Evolutionary conservation across 805 yeast species (phyloP).

Genomic region (Yarrowia sp.): DNA sequence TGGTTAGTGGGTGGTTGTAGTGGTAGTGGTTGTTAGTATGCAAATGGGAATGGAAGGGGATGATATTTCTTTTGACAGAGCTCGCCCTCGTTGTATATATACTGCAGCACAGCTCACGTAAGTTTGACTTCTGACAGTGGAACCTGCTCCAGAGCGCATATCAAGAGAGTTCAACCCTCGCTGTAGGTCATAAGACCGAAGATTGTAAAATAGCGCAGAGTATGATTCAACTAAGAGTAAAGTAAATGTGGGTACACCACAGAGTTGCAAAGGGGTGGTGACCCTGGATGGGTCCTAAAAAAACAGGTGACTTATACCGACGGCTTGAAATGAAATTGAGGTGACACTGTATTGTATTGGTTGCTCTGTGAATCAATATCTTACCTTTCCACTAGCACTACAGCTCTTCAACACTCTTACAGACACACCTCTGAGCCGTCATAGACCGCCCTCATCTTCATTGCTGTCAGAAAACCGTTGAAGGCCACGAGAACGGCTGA

Average conservation of each 20-base stretch:
- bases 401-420: too few relatives aligned
- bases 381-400: too few relatives aligned
- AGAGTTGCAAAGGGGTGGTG: constrained; percentile 25
- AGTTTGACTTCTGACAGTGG: neutral
- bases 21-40: neutral
- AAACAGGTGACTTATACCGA: constrained; percentile 6
- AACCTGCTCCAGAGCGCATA: constrained; percentile 2
- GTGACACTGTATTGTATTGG: too few relatives aligned
- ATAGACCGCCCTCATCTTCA: too few relatives aligned
- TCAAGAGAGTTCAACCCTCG: constrained; percentile 29
- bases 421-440: too few relatives aligned
- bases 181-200: constrained; percentile 25
- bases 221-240: constrained; percentile 27
- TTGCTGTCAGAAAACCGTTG: constrained; percentile 14
- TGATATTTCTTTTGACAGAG: too few relatives aligned
- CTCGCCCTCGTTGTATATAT: constrained; percentile 15
- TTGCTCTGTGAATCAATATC: too few relatives aligned
- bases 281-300: constrained; percentile 6
- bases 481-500: constrained; percentile 22
- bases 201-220: constrained; percentile 33
- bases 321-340: too few relatives aligned
- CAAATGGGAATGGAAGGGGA: neutral
- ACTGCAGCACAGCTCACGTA: neutral
- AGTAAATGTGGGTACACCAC: constrained; percentile 21
- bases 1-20: neutral